phyloP scores from a whole-genome alignment of 768 basidiomycete species.

The Ramaria rubella region DNA sequence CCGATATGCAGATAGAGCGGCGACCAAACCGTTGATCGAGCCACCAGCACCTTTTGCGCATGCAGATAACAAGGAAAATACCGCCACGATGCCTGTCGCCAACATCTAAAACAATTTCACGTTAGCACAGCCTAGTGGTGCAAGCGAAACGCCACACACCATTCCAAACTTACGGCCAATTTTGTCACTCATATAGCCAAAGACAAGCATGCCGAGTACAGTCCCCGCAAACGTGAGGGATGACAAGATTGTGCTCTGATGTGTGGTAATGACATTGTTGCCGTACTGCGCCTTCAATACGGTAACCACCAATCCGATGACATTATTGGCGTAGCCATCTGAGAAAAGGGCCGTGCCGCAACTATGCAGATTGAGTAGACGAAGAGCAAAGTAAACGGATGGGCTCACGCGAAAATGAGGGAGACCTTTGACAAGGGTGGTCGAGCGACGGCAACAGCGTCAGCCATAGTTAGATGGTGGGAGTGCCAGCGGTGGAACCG shows the following conservation, averaged over 20 bases:
- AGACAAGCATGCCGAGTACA: constrained; percentile 76
- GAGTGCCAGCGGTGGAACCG: no score
- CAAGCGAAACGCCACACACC: constrained; percentile 35
- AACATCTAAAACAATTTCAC: constrained; percentile 47
- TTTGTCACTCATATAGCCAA: constrained; percentile 82
- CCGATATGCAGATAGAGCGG: constrained; percentile 74
- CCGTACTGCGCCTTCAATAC: constrained; percentile 72
- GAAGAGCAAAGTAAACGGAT: background rate
- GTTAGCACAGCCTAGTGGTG: constrained; percentile 5
- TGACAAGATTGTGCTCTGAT: constrained; percentile 53
- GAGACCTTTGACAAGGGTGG: background rate
- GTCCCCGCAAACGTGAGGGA: constrained; percentile 81
- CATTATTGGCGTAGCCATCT: constrained; percentile 78
- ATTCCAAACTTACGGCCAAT: constrained; percentile 83
- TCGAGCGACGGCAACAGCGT: no score
- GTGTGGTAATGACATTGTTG: constrained; percentile 36
- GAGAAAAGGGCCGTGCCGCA: constrained; percentile 87
- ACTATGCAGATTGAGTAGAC: constrained; percentile 31
- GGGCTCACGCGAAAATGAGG: background rate
- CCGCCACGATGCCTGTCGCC: constrained; percentile 74
- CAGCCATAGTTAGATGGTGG: no score
- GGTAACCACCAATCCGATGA: constrained; percentile 57
- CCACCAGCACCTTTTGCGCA: constrained; percentile 75
- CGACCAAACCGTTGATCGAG: constrained; percentile 60
- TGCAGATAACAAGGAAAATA: constrained; percentile 80